Conservation (phyloP, 129 eudicot species). For the Chrysanthemum makinoi region DNA sequence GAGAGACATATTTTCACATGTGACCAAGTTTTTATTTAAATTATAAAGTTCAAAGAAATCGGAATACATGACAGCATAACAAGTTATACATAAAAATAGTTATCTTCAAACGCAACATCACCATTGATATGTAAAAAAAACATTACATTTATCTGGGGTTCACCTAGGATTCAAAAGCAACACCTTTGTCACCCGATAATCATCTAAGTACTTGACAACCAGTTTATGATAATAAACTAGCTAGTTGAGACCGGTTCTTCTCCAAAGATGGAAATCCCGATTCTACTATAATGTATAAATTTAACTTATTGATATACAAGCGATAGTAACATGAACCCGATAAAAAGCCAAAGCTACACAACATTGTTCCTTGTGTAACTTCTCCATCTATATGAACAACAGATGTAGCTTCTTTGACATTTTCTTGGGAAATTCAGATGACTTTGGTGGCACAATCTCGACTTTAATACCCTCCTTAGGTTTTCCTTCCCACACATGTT, state of each 20-base stretch:
- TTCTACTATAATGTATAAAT: neutral
- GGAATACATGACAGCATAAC: neutral
- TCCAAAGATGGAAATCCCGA: slow-evolving; percentile 1
- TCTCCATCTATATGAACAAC: slow-evolving; percentile 38
- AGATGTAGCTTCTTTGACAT: slow-evolving; percentile 28
- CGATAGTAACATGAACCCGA: neutral
- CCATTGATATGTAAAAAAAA: neutral
- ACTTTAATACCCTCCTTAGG: slow-evolving; percentile 34
- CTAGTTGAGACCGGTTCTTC: neutral
- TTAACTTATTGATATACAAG: neutral
- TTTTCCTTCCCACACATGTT: slow-evolving; percentile 77
- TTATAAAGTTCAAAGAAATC: neutral
- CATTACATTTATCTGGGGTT: neutral
- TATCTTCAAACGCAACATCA: neutral
- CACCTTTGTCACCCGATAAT: neutral
- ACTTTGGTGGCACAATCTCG: slow-evolving; percentile 31
- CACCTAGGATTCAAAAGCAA: slow-evolving; percentile 11
- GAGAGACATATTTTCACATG: too few relatives aligned
- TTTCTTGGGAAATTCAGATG: slow-evolving; percentile 33
- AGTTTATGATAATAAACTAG: neutral
- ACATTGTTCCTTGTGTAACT: slow-evolving; percentile 13
- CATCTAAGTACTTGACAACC: neutral
- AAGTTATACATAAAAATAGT: neutral
- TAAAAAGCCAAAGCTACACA: slow-evolving; percentile 3
- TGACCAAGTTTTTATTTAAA: too few relatives aligned